Percentiles rank a stretch among this genome's conserved stretches.
phyloP scores from a whole-genome alignment of 139 green algal species.

The Desmodesmus armatus region DNA sequence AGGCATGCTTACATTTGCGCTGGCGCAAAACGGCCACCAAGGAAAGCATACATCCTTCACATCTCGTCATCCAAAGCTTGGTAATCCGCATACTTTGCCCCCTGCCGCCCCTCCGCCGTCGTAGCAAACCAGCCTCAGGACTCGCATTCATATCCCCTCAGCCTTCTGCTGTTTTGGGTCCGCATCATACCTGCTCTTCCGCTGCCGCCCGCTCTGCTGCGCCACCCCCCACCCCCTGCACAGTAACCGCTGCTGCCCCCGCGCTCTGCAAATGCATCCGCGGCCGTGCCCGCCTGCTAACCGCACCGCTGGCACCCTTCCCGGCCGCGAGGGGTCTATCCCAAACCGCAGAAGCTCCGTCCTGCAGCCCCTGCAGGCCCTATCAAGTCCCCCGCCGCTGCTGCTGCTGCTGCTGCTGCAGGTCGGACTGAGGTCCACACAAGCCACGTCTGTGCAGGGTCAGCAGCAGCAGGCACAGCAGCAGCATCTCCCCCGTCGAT shows the following conservation, averaged over 20 bases:
- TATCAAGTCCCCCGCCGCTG: not conserved
- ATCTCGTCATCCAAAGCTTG: too few relatives aligned
- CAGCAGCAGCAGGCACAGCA: not conserved
- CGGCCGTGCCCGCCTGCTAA: not conserved
- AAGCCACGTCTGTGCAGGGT: not conserved
- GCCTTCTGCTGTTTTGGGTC: slow-evolving; percentile 14
- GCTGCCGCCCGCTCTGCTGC: slow-evolving; percentile 17
- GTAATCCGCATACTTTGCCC: slow-evolving; percentile 2
- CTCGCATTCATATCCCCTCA: slow-evolving; percentile 16
- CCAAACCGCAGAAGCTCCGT: slow-evolving; percentile 2
- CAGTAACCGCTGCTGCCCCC: not conserved
- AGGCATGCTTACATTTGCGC: too few relatives aligned
- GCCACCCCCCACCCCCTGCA: too few relatives aligned
- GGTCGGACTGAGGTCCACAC: slow-evolving; percentile 1
- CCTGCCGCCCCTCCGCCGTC: not conserved
- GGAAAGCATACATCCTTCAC: too few relatives aligned
- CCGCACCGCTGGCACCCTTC: not conserved
- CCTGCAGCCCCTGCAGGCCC: slow-evolving; percentile 1
- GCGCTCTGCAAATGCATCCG: slow-evolving; percentile 8
- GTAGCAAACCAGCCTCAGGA: slow-evolving; percentile 21
- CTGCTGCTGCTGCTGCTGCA: slow-evolving; percentile 16
- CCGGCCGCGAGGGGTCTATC: slow-evolving; percentile 3
- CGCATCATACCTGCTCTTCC: slow-evolving; percentile 41
- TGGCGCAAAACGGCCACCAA: too few relatives aligned
- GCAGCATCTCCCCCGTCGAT: not conserved